Conservation (phyloP, 108 stramenopile genomes). For the Skeletonema potamos region DNA sequence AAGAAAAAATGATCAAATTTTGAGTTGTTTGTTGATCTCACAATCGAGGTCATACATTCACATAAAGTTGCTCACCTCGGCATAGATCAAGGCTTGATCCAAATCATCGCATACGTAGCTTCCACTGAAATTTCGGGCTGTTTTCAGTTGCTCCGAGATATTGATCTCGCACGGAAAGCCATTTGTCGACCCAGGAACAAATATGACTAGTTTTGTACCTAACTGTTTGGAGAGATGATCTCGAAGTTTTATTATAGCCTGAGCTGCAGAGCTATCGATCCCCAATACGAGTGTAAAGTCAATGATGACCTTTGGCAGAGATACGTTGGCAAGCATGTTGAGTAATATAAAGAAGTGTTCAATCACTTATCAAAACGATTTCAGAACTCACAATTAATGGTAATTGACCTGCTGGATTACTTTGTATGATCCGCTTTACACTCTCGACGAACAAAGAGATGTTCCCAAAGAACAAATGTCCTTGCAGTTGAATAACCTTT, state of each 20-base stretch:
- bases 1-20: not conserved
- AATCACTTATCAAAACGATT: not conserved
- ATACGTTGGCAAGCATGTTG: not conserved
- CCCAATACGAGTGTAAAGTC: slow-evolving; percentile 72
- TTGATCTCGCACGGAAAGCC: slow-evolving; percentile 72
- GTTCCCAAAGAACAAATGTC: slow-evolving; percentile 59
- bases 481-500: slow-evolving; percentile 66
- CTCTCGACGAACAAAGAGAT: slow-evolving; percentile 42
- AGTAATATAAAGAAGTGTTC: not conserved
- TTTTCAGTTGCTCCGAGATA: slow-evolving; percentile 36
- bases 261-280: slow-evolving; percentile 74
- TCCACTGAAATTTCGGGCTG: slow-evolving; percentile 12
- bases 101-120: slow-evolving; percentile 61
- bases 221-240: slow-evolving; percentile 45
- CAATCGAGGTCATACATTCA: not conserved
- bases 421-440: slow-evolving; percentile 28
- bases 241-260: slow-evolving; percentile 66
- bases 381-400: slow-evolving; percentile 32
- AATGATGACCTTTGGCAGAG: slow-evolving; percentile 51
- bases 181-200: slow-evolving; percentile 54
- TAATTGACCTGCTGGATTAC: slow-evolving; percentile 3
- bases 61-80: slow-evolving; percentile 43
- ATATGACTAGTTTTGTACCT: slow-evolving; percentile 47
- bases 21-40: not conserved
- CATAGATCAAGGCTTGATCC: slow-evolving; percentile 65